Base-by-base conservation (phyloP, 371 early-diverging fungal species). In the Cladochytrium tenue region DNA sequence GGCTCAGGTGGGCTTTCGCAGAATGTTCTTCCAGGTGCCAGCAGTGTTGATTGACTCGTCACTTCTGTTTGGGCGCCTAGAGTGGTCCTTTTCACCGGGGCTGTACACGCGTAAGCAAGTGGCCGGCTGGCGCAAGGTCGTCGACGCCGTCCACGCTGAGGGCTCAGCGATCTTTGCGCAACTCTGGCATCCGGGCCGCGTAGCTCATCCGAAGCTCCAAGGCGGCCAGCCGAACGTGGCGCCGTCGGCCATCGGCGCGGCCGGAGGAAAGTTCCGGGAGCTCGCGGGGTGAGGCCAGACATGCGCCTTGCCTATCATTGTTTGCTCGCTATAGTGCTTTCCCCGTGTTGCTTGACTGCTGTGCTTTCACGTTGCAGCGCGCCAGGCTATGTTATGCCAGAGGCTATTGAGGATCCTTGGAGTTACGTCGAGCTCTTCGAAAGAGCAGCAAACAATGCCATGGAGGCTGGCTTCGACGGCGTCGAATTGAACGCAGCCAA, bases 401-500 rank as follows among this genome's bases (percentile, higher is more conserved):
- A 93, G 53, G 76, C 86, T 2, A 58, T 81, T 0, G 81, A 82
- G 20, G 86, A 92, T 57, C 92, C 96, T 34, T 61, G 78, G 7
- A 74, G 76, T 0, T 35, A 87, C n/a, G 75, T 82, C n/a, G 63
- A 81, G 51, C 81, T 81, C 30, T 96, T 53, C 88, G 77, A 89
- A 88, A 91, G 34, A 88, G 94, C 20, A 62, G 73, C 35, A 84
- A 93, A 28, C 89, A 91, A 17, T 13, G 50, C 61, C 13, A 30
- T 58, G 23, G 32, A 23, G 5, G 58, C 63, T 27, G 58, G 64
- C 15, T 89, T 93, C 73, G 93, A 96, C 52, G 88, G 88, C 0
- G 70, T 95, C 27, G 94, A 96, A 76, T 78, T 96, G 33, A 95
- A 96, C 67, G 86, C 83, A 56, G 92, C 93, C 0, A 58, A 74